Conservation (phyloP, 257 asterid species). For the Primulina huaijiensis region DNA sequence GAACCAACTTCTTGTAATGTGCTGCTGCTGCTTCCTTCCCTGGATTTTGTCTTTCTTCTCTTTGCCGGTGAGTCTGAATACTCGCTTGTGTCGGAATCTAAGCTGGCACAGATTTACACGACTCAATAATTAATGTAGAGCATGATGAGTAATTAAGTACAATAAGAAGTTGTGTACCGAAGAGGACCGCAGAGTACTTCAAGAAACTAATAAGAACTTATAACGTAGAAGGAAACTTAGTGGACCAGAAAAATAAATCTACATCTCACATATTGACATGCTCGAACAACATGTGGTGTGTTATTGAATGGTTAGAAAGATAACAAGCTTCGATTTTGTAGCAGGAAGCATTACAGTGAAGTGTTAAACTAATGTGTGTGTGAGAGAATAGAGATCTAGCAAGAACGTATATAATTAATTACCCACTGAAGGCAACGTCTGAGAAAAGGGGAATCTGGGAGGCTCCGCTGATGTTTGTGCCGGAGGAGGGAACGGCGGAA, state of each 20-base stretch:
- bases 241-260: too few species aligned
- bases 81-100: conserved; percentile 30
- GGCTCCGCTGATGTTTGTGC: conserved; percentile 19
- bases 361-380: too few species aligned
- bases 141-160: too few species aligned
- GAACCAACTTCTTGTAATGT: conserved; percentile 50
- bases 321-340: too few species aligned
- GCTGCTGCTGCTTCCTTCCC: conserved; percentile 26
- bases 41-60: conserved; percentile 15
- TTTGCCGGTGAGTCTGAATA: conserved; percentile 30
- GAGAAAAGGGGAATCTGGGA: conserved; percentile 25
- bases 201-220: too few species aligned
- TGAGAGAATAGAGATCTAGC: background rate
- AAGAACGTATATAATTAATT: conserved; percentile 22
- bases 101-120: background rate
- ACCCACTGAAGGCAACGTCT: conserved; percentile 49
- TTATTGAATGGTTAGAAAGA: too few species aligned
- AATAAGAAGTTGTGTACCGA: too few species aligned
- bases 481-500: conserved; percentile 23
- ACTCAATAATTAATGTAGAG: background rate
- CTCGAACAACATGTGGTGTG: too few species aligned
- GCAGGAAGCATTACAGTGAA: too few species aligned
- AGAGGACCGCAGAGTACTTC: too few species aligned
- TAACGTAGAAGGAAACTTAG: too few species aligned
- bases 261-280: too few species aligned